Evolutionary conservation across 768 basidiomycete species (phyloP).

Genomic region (Jaapia argillacea): DNA sequence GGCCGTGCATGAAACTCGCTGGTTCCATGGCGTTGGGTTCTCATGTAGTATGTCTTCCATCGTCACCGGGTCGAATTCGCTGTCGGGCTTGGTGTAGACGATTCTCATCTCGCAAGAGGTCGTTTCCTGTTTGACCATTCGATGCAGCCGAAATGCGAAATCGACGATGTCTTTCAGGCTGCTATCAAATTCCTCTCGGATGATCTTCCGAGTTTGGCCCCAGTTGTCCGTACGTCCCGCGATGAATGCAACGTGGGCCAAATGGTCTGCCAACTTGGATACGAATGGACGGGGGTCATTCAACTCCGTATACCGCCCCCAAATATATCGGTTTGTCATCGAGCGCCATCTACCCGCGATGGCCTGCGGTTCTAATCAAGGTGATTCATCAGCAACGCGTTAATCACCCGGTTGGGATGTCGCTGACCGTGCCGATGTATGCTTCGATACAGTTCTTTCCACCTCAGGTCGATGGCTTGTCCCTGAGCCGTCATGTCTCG

Average conservation of each 20-base stretch:
- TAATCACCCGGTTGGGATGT: not conserved
- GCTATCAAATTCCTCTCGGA: not conserved
- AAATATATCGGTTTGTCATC: not conserved
- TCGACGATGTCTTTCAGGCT: slow-evolving; percentile 1
- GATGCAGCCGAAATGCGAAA: not conserved
- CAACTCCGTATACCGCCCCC: not conserved
- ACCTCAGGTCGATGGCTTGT: not conserved
- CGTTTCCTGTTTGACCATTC: no score
- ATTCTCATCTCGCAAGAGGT: no score
- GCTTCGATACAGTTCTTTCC: not conserved
- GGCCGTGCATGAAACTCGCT: no score
- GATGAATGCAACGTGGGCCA: not conserved
- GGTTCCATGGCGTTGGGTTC: no score
- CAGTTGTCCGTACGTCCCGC: not conserved
- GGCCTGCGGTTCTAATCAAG: slow-evolving; percentile 1
- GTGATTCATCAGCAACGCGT: not conserved
- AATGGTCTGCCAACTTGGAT: not conserved
- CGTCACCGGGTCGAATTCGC: no score
- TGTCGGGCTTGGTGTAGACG: no score
- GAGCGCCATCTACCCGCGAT: slow-evolving; percentile 2
- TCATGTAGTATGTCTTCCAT: no score
- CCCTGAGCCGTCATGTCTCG: no score
- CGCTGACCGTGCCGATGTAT: not conserved
- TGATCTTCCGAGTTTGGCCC: not conserved
- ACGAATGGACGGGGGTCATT: not conserved